phyloP scores from a whole-genome alignment of 164 flowering plant species.

The Piper betle region DNA sequence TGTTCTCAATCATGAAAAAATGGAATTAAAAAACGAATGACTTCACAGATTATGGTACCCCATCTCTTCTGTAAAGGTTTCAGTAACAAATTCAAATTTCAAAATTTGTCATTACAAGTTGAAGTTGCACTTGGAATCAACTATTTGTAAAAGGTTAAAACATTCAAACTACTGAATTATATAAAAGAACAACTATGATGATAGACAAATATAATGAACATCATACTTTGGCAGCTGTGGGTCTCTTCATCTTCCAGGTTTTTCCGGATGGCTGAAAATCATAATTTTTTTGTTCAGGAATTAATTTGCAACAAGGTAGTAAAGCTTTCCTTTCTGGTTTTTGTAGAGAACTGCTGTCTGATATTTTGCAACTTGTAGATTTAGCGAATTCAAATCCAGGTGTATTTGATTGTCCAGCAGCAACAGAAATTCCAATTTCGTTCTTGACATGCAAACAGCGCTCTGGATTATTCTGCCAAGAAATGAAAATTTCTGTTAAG shows the following conservation, averaged over 20 bases:
- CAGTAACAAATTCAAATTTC: constrained; percentile 17
- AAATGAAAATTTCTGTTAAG: no score
- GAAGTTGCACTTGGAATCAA: background rate
- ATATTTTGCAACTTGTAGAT: constrained; percentile 16
- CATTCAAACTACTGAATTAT: background rate
- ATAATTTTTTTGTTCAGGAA: constrained; percentile 21
- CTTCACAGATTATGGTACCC: background rate
- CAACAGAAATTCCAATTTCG: constrained; percentile 15
- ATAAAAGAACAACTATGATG: no score
- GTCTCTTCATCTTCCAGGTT: constrained; percentile 21
- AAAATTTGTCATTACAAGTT: constrained; percentile 9
- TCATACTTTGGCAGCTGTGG: constrained; percentile 31
- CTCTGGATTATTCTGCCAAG: constrained; percentile 10
- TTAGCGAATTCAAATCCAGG: constrained; percentile 19
- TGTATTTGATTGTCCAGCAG: constrained; percentile 16
- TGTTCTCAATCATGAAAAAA: no score
- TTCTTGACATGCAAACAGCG: constrained; percentile 28
- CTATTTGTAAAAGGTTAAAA: no score
- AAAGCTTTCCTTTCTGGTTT: constrained; percentile 16
- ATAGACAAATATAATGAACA: background rate
- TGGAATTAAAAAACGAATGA: background rate
- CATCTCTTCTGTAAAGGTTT: constrained; percentile 12
- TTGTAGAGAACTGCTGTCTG: constrained; percentile 14
- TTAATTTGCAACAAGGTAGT: constrained; percentile 10
- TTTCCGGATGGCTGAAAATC: constrained; percentile 13